These are phyloP conservation scores for Phlyctochytrium arcticum DNA, from an alignment of 192 early-diverging fungal genomes.

Conservation along the genomic window DNA sequence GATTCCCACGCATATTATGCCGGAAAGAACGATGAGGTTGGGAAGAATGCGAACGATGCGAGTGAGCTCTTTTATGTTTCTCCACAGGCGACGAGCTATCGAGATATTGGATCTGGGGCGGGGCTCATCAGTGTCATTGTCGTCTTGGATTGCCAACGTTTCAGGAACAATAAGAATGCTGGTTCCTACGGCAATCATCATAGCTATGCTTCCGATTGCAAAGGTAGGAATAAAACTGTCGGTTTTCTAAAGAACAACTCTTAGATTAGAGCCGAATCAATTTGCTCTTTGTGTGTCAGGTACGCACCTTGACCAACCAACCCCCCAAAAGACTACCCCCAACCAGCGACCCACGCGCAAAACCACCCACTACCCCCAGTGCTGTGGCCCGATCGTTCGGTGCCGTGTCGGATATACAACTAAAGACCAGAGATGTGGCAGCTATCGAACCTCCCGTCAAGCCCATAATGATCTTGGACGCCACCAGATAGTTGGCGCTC, in stretches of 20 bases:
- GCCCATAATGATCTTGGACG: neutral
- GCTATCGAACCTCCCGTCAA: neutral
- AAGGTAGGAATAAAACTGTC: conserved; percentile 2
- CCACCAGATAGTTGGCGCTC: neutral
- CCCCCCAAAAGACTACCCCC: neutral
- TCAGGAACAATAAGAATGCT: neutral
- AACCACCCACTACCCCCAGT: neutral
- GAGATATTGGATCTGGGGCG: no score
- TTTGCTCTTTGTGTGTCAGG: no score
- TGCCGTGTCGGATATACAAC: neutral
- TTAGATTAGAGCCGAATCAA: no score
- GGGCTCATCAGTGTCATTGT: no score
- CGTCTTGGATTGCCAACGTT: neutral
- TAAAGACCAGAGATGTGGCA: neutral
- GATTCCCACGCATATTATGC: neutral
- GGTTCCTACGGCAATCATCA: neutral
- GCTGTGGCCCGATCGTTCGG: neutral
- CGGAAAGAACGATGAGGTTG: neutral
- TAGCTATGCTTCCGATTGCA: neutral
- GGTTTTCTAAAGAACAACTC: neutral
- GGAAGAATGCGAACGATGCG: neutral
- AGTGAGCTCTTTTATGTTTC: no score
- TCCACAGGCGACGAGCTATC: no score
- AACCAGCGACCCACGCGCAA: neutral
- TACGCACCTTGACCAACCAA: conserved; percentile 5